Percentiles rank a stretch among this genome's conserved stretches.
Conservation (phyloP, 2,329 filamentous ascomycete genomes). For the Furcasterigmium sp. region DNA sequence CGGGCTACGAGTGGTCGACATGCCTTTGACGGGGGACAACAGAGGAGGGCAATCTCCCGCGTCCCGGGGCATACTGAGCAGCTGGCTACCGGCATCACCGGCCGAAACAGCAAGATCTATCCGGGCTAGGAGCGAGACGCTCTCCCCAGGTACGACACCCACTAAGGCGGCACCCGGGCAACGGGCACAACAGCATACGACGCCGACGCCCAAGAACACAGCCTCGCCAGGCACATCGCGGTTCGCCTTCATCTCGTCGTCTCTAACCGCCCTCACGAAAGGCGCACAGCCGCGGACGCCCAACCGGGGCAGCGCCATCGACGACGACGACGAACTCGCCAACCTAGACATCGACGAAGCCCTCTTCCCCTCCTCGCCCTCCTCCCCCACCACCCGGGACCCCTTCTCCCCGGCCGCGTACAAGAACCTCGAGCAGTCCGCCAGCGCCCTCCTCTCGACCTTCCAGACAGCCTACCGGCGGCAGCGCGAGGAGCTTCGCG, state of each 20-base stretch:
- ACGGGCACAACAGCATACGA: conserved; percentile 8
- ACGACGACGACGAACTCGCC: conserved; percentile 46
- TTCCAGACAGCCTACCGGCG: conserved; percentile 56
- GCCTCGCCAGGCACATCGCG: conserved; percentile 27
- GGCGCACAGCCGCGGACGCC: conserved; percentile 19
- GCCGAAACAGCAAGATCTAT: conserved; percentile 2
- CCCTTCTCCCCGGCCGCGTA: conserved; percentile 54
- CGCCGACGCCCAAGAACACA: conserved; percentile 25
- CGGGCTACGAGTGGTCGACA: conserved; percentile 22
- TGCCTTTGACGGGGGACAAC: conserved; percentile 37
- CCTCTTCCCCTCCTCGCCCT: conserved; percentile 39
- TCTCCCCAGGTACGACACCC: conserved; percentile 25
- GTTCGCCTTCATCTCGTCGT: conserved; percentile 40
- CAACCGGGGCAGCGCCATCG: conserved; percentile 11
- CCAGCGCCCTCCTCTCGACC: conserved; percentile 46
- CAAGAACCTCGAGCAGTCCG: conserved; percentile 56
- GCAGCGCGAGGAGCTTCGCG: conserved; percentile 42
- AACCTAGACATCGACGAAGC: conserved; percentile 49
- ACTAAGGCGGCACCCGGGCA: conserved; percentile 16
- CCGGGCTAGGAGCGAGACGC: neutral
- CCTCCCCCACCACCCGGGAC: conserved; percentile 35
- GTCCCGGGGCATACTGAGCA: conserved; percentile 20
- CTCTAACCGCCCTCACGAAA: conserved; percentile 38
- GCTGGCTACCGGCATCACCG: conserved; percentile 25
- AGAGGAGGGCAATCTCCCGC: conserved; percentile 19